Evolutionary conservation across 1,284 basidiomycete genomes (phyloP).

Genomic region (Papiliotrema laurentii): DNA sequence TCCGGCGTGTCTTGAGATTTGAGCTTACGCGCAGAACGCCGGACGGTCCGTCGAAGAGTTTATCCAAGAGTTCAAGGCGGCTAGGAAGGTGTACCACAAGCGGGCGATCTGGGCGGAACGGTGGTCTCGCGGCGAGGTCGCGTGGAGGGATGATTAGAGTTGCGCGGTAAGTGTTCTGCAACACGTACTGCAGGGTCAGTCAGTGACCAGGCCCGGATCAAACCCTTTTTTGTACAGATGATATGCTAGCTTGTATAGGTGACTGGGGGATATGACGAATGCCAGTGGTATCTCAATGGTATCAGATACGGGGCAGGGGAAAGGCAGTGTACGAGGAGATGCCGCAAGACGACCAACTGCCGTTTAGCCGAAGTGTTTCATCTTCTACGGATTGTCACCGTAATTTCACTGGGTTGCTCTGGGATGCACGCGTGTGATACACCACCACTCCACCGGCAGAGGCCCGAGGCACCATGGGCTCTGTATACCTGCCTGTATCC

Average conservation of each 20-base stretch:
- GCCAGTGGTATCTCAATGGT: too few species aligned
- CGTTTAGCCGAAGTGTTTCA: background rate
- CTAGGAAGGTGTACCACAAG: constrained; percentile 82
- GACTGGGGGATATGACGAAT: too few species aligned
- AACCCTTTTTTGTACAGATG: too few species aligned
- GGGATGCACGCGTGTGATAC: too few species aligned
- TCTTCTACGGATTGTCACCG: background rate
- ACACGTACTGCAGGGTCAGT: background rate
- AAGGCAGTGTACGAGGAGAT: too few species aligned
- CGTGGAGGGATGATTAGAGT: constrained; percentile 62
- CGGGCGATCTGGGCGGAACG: constrained; percentile 80
- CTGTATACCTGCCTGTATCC: too few species aligned
- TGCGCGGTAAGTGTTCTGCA: background rate
- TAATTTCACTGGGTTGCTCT: background rate
- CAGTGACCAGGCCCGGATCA: too few species aligned
- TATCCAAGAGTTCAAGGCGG: constrained; percentile 76
- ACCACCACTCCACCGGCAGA: background rate
- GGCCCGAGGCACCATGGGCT: background rate
- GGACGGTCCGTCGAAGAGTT: constrained; percentile 66
- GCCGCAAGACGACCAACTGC: too few species aligned
- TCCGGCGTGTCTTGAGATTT: background rate
- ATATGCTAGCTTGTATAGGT: too few species aligned
- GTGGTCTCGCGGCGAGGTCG: constrained; percentile 76
- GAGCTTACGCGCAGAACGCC: background rate
- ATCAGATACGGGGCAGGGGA: too few species aligned